Percentiles rank a stretch among this genome's conserved stretches.
These are phyloP conservation scores for Caloboletus inedulis DNA, from an alignment of 1,284 basidiomycete genomes.

Conservation along the genomic window DNA sequence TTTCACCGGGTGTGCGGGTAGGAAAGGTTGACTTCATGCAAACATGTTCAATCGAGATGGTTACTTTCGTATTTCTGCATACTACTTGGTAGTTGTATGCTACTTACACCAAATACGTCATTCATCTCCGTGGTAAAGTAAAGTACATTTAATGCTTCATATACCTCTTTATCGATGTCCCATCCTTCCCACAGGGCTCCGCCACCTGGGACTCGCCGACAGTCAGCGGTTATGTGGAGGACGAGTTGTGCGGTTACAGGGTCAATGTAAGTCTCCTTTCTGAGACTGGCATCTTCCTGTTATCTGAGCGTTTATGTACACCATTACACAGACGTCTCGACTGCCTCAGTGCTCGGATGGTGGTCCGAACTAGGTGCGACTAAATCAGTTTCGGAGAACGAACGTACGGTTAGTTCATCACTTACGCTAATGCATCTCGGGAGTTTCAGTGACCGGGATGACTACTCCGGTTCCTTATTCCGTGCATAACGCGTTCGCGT, in stretches of 20 bases:
- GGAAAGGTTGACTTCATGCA: neutral
- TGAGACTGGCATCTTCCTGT: neutral
- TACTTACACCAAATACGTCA: neutral
- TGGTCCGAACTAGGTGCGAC: neutral
- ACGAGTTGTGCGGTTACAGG: neutral
- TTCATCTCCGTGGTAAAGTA: slow-evolving; percentile 2
- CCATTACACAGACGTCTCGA: neutral
- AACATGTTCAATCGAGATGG: neutral
- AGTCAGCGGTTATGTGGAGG: neutral
- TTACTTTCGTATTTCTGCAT: neutral
- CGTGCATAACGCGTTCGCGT: neutral
- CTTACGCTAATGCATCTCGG: neutral
- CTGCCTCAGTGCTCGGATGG: neutral
- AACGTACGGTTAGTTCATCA: neutral
- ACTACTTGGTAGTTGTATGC: neutral
- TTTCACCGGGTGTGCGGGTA: neutral
- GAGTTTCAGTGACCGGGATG: neutral
- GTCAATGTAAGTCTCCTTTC: neutral
- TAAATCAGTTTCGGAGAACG: neutral
- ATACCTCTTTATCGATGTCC: slow-evolving; percentile 5
- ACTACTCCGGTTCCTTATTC: neutral
- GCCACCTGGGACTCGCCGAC: neutral
- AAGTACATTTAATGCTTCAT: neutral
- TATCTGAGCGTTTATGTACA: neutral
- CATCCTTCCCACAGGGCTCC: neutral